These are phyloP conservation scores for Hypoxylon sp. DNA, from an alignment of 2,329 filamentous ascomycete species.

Conservation along the genomic window DNA sequence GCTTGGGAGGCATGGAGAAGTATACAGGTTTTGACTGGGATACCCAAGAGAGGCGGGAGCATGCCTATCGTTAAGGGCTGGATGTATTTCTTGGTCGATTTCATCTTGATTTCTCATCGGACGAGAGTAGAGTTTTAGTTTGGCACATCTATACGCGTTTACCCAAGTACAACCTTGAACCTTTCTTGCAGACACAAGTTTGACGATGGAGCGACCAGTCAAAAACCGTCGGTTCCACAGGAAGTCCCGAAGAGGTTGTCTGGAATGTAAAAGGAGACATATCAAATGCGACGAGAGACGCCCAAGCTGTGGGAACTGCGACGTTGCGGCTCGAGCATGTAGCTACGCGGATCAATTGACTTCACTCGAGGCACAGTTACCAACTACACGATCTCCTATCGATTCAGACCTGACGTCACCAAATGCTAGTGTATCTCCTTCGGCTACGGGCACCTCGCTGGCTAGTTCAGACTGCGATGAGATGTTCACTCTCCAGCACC, in stretches of 20 bases:
- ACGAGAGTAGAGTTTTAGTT: background rate
- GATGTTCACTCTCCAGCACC: background rate
- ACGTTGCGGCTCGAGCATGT: background rate
- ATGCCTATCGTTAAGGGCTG: background rate
- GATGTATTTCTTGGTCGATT: background rate
- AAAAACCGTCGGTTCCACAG: constrained; percentile 14
- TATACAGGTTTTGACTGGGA: background rate
- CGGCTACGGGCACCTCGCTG: background rate
- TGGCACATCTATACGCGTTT: background rate
- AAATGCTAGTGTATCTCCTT: background rate
- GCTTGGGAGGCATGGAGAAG: background rate
- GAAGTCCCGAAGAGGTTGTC: constrained; percentile 6
- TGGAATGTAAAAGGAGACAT: constrained; percentile 18
- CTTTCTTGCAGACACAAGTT: background rate
- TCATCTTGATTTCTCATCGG: background rate
- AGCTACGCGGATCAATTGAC: background rate
- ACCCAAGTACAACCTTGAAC: background rate
- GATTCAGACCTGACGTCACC: background rate
- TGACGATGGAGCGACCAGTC: constrained; percentile 2
- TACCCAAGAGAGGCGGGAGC: background rate
- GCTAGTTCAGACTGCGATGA: background rate
- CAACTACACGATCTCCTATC: background rate
- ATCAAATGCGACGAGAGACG: constrained; percentile 13
- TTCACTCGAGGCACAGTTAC: background rate
- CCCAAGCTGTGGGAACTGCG: constrained; percentile 13